A percentile compares a stretch with the other conserved stretches of the same genome.
These are phyloP conservation scores for Aspergillus coremiiformis DNA, from an alignment of 495 filamentous ascomycete species.

Conservation along the genomic window DNA sequence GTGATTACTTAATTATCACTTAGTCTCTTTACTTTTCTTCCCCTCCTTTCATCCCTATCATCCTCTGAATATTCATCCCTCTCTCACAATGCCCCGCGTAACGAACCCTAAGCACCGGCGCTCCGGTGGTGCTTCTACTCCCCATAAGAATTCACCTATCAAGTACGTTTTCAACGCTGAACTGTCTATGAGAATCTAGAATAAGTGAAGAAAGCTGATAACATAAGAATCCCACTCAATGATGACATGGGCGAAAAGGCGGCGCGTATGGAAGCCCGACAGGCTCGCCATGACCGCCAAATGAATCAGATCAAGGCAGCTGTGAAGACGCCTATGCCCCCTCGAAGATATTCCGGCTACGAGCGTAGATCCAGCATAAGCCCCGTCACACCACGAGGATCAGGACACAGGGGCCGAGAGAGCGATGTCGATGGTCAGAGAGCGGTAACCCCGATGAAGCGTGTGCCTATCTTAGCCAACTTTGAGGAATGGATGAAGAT, in stretches of 20 bases:
- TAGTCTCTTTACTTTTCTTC: not conserved
- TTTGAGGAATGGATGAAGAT: constrained; percentile 99
- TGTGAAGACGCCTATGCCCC: constrained; percentile 65
- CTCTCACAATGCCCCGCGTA: constrained; percentile 64
- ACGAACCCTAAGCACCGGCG: constrained; percentile 49
- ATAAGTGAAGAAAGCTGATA: constrained; percentile 9
- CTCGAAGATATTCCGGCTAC: constrained; percentile 58
- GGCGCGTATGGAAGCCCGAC: constrained; percentile 76
- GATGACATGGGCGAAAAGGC: constrained; percentile 93
- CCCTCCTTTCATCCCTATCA: constrained; percentile 2
- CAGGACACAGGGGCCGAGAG: constrained; percentile 45
- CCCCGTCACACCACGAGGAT: constrained; percentile 55
- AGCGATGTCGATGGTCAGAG: constrained; percentile 56
- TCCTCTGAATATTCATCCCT: constrained; percentile 12
- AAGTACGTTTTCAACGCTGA: constrained; percentile 44
- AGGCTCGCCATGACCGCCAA: constrained; percentile 82
- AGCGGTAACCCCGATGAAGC: constrained; percentile 90
- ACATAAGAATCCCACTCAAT: constrained; percentile 72
- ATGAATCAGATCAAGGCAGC: constrained; percentile 87
- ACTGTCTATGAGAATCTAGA: not conserved
- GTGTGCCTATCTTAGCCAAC: constrained; percentile 90
- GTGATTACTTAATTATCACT: not conserved
- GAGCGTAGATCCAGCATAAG: constrained; percentile 58
- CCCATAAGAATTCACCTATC: constrained; percentile 56
- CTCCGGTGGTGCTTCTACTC: constrained; percentile 48